Conservation (phyloP, 805 yeast species). For the Maudiozyma turicensis region DNA sequence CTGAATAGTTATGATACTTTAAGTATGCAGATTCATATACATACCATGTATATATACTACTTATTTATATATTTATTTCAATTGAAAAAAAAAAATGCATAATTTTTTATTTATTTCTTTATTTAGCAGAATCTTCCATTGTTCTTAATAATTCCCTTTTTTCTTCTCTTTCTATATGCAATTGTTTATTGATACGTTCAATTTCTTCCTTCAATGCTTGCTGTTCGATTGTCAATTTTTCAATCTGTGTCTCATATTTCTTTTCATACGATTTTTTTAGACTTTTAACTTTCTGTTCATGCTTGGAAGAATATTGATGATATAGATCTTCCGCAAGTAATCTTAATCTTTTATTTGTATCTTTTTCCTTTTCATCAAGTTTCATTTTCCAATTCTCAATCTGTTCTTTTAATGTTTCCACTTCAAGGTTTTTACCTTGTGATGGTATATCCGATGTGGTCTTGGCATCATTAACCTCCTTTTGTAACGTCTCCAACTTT, state of each 20-base stretch:
- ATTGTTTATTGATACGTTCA: slow-evolving; percentile 39
- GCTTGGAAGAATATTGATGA: slow-evolving; percentile 66
- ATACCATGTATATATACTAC: not conserved
- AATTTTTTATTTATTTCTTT: not conserved
- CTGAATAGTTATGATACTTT: slow-evolving; percentile 12
- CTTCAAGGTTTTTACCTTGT: slow-evolving; percentile 6
- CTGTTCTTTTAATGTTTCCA: slow-evolving; percentile 14
- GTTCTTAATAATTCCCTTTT: slow-evolving; percentile 47
- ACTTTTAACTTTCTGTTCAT: slow-evolving; percentile 58
- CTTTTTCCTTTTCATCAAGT: slow-evolving; percentile 33
- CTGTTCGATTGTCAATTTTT: slow-evolving; percentile 34
- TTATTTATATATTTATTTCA: not conserved
- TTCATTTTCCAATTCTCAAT: slow-evolving; percentile 29
- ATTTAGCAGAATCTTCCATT: slow-evolving; percentile 30
- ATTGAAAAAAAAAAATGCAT: not conserved
- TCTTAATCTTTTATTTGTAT: slow-evolving; percentile 45
- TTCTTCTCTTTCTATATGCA: slow-evolving; percentile 45
- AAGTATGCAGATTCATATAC: not conserved
- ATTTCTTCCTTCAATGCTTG: slow-evolving; percentile 41
- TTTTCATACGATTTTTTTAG: slow-evolving; percentile 50
- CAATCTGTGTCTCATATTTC: slow-evolving; percentile 40
- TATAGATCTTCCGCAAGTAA: slow-evolving; percentile 62
- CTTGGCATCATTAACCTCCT: not conserved
- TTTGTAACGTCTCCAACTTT: not conserved
- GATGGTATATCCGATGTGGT: slow-evolving; percentile 6